phyloP scores from a whole-genome alignment of 2,329 filamentous ascomycete species.

The Aspergillus sp. region DNA sequence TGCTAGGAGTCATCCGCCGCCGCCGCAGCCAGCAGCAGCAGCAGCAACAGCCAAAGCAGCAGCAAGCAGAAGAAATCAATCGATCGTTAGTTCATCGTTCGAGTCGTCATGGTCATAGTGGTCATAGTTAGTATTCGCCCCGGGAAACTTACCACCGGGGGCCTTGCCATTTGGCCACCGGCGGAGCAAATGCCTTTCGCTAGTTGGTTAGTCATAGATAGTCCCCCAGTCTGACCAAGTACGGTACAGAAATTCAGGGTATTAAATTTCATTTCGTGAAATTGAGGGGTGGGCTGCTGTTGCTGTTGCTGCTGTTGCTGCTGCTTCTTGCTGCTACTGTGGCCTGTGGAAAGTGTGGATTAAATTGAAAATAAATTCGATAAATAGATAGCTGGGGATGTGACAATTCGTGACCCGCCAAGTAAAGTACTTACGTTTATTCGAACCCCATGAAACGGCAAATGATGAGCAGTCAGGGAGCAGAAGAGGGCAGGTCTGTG shows the following conservation, averaged over 20 bases:
- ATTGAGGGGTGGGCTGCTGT: neutral
- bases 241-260: conserved; percentile 1
- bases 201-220: conserved; percentile 5
- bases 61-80: too few relatives aligned
- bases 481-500: neutral
- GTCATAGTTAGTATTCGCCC: conserved; percentile 5
- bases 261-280: neutral
- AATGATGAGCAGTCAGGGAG: neutral
- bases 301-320: neutral
- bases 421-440: neutral
- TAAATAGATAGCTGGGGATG: neutral
- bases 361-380: neutral
- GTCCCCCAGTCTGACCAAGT: neutral
- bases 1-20: neutral
- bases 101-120: conserved; percentile 1
- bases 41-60: neutral
- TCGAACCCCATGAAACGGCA: neutral
- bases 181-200: conserved; percentile 1
- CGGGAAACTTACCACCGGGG: conserved; percentile 6
- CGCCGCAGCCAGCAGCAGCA: neutral
- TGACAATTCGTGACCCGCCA: neutral
- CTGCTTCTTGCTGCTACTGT: neutral
- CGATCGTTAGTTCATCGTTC: neutral
- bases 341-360: neutral
- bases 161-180: conserved; percentile 19